Evolutionary conservation across 352 stramenopile species (phyloP).

Genomic region (Phytophthora melonis): DNA sequence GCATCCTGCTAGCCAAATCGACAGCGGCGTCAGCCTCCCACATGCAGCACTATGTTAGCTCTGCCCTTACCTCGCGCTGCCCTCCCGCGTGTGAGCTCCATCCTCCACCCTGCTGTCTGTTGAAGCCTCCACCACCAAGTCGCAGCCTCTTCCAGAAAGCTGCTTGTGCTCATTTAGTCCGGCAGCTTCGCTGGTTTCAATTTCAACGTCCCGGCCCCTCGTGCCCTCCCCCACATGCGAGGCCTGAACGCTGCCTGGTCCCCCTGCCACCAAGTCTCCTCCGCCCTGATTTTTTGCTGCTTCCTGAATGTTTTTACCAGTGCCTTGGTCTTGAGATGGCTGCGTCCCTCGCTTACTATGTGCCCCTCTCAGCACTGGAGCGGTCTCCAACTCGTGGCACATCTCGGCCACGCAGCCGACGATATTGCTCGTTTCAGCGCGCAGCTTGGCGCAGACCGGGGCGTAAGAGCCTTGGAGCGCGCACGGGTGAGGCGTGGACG

Average conservation of each 20-base stretch:
- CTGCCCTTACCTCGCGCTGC: too few species aligned
- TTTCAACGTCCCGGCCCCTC: not conserved
- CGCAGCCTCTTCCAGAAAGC: not conserved
- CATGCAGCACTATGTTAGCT: too few species aligned
- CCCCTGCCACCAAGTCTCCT: not conserved
- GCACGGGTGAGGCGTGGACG: not conserved
- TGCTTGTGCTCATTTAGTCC: not conserved
- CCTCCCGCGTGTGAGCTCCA: not conserved
- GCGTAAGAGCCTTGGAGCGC: not conserved
- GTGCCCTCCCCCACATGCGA: not conserved
- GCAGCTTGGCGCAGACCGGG: constrained; percentile 12
- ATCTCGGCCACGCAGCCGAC: constrained; percentile 14
- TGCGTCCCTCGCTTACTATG: not conserved
- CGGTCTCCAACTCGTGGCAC: constrained; percentile 11
- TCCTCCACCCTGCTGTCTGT: not conserved
- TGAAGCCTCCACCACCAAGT: not conserved
- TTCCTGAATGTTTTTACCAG: not conserved
- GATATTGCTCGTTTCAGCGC: constrained; percentile 22
- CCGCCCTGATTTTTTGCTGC: not conserved
- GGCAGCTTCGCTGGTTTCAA: not conserved
- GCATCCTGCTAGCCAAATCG: not conserved
- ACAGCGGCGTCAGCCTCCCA: not conserved
- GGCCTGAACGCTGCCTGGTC: not conserved
- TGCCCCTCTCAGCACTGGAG: not conserved
- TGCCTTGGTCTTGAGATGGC: not conserved